Evolutionary conservation across 805 yeast genomes (phyloP), one percentile per base, ranked within the genome.

Genomic region (Jamesozyma gamospora): DNA sequence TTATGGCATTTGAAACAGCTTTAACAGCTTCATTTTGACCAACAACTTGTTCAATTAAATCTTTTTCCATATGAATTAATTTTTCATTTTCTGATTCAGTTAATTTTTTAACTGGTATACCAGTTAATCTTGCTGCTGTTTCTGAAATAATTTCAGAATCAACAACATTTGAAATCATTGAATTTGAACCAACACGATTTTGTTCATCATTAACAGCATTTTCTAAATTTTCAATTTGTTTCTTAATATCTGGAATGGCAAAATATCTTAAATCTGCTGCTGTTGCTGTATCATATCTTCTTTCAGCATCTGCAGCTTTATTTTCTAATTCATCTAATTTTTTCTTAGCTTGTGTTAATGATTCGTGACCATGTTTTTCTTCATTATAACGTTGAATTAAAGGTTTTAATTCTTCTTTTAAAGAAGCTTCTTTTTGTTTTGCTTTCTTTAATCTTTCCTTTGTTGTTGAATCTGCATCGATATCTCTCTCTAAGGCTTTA

Each of bases 221-320:
- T 63, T 92, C 98, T 43, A 88, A 70, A 49, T 74, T 77, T 37
- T 64, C 77, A 46, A 92, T 90, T 56, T 79, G 79, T 52, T 74
- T 72, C 63, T 80, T 72, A 42, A 92, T 71, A 54, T 90, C 96
- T 8, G 98, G 98, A 55, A 92, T 92, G 21, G 97, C 98, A 70
- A 86, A 92, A 70, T 88, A 92, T 62, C 95, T 76, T 61, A 92
- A 72, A 64, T 92, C 98, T 16, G 98, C 98, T 60, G 90, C 96
- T 15, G 49, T 46, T 41, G 50, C 44, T 14, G 50, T 58, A 37
- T 32, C 53, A 28, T 32, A 45, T 49, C 40, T 37, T 8, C 28
- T 38, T 4, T 29, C 44, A 25, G 72, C 64, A n/a, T 62, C 55
- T n/a, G 24, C 5, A 21, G 8, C 24, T 37, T 65, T 58, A 34